Percentiles rank a stretch among this genome's conserved stretches.
Evolutionary conservation across 306 rosid genomes (phyloP).

Genomic region (Urtica urens): DNA sequence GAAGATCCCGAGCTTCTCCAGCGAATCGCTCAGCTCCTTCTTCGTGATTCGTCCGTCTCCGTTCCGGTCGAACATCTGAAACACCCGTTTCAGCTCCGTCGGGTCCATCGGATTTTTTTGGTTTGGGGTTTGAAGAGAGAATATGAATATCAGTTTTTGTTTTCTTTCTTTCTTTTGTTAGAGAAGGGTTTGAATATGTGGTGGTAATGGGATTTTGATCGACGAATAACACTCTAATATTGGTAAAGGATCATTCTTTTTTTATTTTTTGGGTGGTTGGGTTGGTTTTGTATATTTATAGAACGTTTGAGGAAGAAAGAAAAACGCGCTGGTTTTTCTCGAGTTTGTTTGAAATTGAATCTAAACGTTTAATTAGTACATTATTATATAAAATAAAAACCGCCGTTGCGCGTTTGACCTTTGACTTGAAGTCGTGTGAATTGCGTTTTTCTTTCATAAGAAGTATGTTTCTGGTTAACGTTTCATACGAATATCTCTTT

Average conservation of each 20-base stretch:
- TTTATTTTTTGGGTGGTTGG: too few relatives aligned
- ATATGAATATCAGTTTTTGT: background rate
- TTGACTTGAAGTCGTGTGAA: too few relatives aligned
- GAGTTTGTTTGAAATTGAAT: background rate
- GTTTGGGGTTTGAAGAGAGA: background rate
- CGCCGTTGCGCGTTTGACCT: too few relatives aligned
- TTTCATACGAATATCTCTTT: background rate
- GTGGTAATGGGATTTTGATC: background rate
- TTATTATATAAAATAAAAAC: too few relatives aligned
- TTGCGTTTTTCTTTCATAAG: too few relatives aligned
- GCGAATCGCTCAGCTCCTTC: slow-evolving; percentile 18
- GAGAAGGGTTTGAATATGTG: background rate
- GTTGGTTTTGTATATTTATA: background rate
- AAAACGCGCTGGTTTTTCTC: background rate
- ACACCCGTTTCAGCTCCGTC: slow-evolving; percentile 17
- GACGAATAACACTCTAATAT: background rate
- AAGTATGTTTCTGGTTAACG: too few relatives aligned
- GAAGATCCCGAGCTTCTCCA: slow-evolving; percentile 22
- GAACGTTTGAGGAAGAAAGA: background rate
- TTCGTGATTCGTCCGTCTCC: slow-evolving; percentile 27
- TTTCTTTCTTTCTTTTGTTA: background rate
- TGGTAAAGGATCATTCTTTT: background rate
- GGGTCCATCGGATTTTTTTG: slow-evolving; percentile 9
- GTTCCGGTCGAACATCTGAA: slow-evolving; percentile 27
- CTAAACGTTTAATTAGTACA: too few relatives aligned